These are phyloP conservation scores for Rhodotorula graminis DNA, from an alignment of 768 basidiomycete genomes.

Conservation along the genomic window DNA sequence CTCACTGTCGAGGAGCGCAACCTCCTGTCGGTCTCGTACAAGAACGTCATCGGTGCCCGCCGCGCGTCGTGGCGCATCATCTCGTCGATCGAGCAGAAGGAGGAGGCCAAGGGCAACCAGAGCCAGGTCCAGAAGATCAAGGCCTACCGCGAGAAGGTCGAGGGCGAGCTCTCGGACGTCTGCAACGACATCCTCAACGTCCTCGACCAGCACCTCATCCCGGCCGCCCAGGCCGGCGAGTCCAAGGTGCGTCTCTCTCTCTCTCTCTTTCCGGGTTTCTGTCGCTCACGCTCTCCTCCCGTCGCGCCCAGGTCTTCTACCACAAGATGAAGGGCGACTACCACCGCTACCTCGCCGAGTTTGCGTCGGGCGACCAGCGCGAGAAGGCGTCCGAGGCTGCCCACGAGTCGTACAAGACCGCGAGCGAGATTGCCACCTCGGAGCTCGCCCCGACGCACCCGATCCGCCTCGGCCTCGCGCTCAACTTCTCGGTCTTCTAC, in stretches of 20 bases:
- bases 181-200: slow-evolving; percentile 67
- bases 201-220: slow-evolving; percentile 94
- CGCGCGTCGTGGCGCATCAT: slow-evolving; percentile 99
- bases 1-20: slow-evolving; percentile 98
- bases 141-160: slow-evolving; percentile 92
- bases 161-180: slow-evolving; percentile 91
- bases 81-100: slow-evolving; percentile 97
- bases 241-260: slow-evolving; percentile 62
- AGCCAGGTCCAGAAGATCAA: slow-evolving; percentile 96
- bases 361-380: slow-evolving; percentile 94
- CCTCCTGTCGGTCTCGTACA: slow-evolving; percentile 96
- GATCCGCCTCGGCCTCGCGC: slow-evolving; percentile 93
- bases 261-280: neutral
- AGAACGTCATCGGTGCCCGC: slow-evolving; percentile 82
- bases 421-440: slow-evolving; percentile 74
- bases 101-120: slow-evolving; percentile 96
- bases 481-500: slow-evolving; percentile 99
- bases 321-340: slow-evolving; percentile 99
- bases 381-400: slow-evolving; percentile 97
- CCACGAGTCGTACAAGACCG: slow-evolving; percentile 88
- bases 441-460: slow-evolving; percentile 56
- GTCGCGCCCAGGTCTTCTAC: slow-evolving; percentile 60
- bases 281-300: too few relatives aligned
- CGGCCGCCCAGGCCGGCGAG: slow-evolving; percentile 91
- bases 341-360: slow-evolving; percentile 98